Base-by-base conservation (phyloP, 2,329 filamentous ascomycete species). In the Aureobasidium sp. region DNA sequence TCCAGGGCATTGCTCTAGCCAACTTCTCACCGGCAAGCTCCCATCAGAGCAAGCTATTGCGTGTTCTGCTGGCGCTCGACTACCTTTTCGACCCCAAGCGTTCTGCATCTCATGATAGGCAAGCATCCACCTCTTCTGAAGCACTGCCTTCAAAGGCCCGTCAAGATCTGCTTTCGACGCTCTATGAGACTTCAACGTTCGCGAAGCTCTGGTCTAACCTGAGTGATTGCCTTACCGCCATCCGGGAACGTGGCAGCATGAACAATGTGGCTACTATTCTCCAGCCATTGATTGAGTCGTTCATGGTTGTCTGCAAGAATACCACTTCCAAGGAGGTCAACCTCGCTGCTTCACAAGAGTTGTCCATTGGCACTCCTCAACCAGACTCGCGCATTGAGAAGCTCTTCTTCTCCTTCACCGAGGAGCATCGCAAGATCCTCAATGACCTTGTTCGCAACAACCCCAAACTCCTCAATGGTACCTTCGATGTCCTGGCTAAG, bases 301-400 rank as follows among this genome's bases (percentile, higher is more conserved):
- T 99, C 65, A 99, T 99, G 94, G 94, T 99, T 59, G 92, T 99
- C 32, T 99, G 95, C 83, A 99, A 97, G 80, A 97, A 97, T 74
- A 96, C 91, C 9, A 89, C 91, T 1, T 80, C 91, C 60, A 87
- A 87, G 70, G 89, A 94, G 64, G 78, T 85, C 29, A 75, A 82
- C 1, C 67, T 71, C 27, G 68, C 72, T 32, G 63, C 71, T 20
- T 67, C 72, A 1, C 89, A 88, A 71, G 89, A 94, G 52, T 82
- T 90, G 73, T 79, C 87, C 15, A 53, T 66, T n/a, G 85, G 88
- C 26, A 95, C 88, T 68, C 89, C 90, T 63, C 81, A 87, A 37
- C 89, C 90, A 1, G 91, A 95, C 70, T 85, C 85, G 53, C 86
- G 86, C 60, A 93, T 96, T 78, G 91, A 95, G 67, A 90, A 83